Evolutionary conservation across 306 rosid genomes (phyloP), one percentile per base, ranked within the genome.

Genomic region (Crataegus laevigata): DNA sequence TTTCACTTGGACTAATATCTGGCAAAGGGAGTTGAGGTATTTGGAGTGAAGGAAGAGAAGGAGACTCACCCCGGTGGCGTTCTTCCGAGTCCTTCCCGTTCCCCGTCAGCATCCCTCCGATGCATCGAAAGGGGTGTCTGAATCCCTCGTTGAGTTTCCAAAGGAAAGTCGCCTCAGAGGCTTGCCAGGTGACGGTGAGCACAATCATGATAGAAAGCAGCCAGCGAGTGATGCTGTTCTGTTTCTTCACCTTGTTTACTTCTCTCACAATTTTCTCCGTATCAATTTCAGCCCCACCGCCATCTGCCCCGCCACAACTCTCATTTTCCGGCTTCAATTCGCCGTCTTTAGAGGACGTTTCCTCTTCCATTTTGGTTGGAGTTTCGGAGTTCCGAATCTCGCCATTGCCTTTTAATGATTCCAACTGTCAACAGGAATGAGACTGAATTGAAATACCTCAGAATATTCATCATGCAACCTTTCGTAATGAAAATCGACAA

Each of bases 131-230:
- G 1, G 96, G 97, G 80, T 90, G 34, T 69, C 11, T 85, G 7
- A 94, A 10, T 38, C 94, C 89, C 4, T 91, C 74, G 72, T 66
- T 91, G 6, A 91, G 51, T 81, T 78, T 84, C 81, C 80, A 30
- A n/a, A 91, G n/a, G 14, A 94, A 68, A 40, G 93, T 81, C 2
- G 85, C 86, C 77, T 94, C 93, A 34, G 98, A 94, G 29, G 89
- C 38, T 75, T 94, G 96, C 96, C 98, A 94, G 74, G 82, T 84
- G 54, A 89, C 12, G 1, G 96, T 94, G 52, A 94, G 82, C 5
- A 85, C 90, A 66, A 94, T 86, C 96, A 91, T 77, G 79, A 30
- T 84, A 15, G 98, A 91, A 70, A 94, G 92, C 84, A 94, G 97
- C 75, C 97, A 91, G 34, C 91, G 92, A 32, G 96, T 90, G 19